Evolutionary conservation across 306 rosid genomes (phyloP), one percentile per base, ranked within the genome.

Genomic region (Chamaecrista fasciculata): DNA sequence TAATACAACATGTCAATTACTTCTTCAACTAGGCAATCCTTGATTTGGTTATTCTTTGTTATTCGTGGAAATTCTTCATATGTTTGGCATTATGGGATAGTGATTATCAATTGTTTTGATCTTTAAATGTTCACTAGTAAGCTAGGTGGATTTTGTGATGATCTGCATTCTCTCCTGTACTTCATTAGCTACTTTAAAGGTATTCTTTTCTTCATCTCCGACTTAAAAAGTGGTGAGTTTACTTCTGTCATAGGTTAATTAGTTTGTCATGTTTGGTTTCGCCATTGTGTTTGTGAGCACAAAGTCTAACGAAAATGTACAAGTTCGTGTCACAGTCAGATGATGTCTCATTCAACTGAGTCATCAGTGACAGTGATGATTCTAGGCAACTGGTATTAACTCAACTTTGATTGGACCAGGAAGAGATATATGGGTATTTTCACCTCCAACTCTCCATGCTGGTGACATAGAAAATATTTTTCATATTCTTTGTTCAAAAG

Each of bases 101-200:
- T 29, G 40, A 28, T 57, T 6, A 11, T 40, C 46, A 10, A 15
- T 37, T 37, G 4, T 40, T n/a, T n/a, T 11, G 2, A 40, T 40
- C n/a, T 33, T 33, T 5, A 33, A 33, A 33, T 28, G 23, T 7
- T 56, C 11, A 56, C 31, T 6, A 28, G 12, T 15, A 12, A 56
- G 18, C 23, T 0, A 26, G 6, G 60, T 53, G 7, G 14, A 11
- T n/a, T 14, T 2, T 76, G 62, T 20, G 75, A 84, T 77, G 82
- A 84, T 74, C 87, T 79, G 20, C 59, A 59, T 11, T 86, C 82
- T 55, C 78, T 86, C 68, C 28, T 85, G 78, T 82, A 57, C 81
- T 89, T 82, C 76, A 74, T 88, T 11, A 51, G 58, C 58, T 14
- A 25, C 36, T 33, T 33, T 33, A 33, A 29, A 29, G 36, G 36